Evolutionary conservation across 306 rosid genomes (phyloP), one percentile per base, ranked within the genome.

Genomic region (Ormosia semicastrata): DNA sequence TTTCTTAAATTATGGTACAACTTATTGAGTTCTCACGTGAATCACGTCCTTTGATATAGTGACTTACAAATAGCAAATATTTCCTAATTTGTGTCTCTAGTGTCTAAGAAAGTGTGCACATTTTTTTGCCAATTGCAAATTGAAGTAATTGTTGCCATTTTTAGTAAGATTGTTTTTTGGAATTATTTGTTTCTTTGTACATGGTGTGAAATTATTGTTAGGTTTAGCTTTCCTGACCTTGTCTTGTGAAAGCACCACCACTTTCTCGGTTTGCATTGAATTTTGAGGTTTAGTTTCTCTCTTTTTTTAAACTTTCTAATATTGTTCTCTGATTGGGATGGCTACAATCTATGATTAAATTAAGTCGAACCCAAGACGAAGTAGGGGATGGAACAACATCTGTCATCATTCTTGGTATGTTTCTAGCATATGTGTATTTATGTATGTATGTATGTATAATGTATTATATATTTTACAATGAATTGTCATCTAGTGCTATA

Each of bases 381-480:
- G 98, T 94, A 2, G 98, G 98, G 67, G 98, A 94, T 85, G 98
- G 98, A 86, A 94, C 98, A 15, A 94, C 93, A 6, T 90, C 94
- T 13, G 94, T 90, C 71, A 90, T 90, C 9, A 87, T 90, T 44
- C 94, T 91, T 66, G 92, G 92, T 91, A 85, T 67, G 86, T 72
- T 60, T 71, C 75, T 8, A 37, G 39, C 39, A 6, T 54, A 4
- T 12, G 6, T 65, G n/a, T n/a, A n/a, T n/a, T n/a, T n/a, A 53
- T 78, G 10, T 66, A 14, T 62, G 34, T 6, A 9, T 58, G 4
- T 59, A n/a, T 77, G 24, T 24, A 24, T 24, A 24, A 5, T 63
- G 64, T 53, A 24, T 17, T 46, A 10, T 32, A n/a, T 71, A 3
- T 12, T 78, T 36, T 30, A 24, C 43, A 37, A 78, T 46, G 39